These are phyloP conservation scores for Wickerhamiella dianesei DNA, from an alignment of 805 yeast genomes.

Conservation along the genomic window DNA sequence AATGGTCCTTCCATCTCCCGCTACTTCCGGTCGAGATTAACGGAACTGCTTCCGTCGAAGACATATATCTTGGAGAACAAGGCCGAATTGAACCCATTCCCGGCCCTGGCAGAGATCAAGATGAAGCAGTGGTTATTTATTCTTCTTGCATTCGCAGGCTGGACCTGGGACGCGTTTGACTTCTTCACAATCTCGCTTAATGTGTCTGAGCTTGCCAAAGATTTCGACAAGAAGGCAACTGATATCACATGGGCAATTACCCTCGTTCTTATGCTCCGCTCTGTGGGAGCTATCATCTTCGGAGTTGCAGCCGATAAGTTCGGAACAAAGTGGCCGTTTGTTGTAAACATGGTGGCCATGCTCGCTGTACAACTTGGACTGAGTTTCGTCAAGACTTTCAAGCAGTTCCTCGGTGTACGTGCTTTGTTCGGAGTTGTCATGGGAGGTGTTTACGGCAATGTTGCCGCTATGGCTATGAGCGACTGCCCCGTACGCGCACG, in stretches of 20 bases:
- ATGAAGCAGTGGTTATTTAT: constrained; percentile 49
- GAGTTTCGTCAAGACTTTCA: constrained; percentile 47
- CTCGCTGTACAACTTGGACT: constrained; percentile 49
- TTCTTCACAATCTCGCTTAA: constrained; percentile 51
- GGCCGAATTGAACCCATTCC: constrained; percentile 44
- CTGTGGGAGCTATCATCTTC: constrained; percentile 56
- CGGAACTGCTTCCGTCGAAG: constrained; percentile 21
- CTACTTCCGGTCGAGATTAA: constrained; percentile 24
- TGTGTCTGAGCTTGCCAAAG: constrained; percentile 36
- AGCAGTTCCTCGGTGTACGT: constrained; percentile 46
- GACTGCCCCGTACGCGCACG: constrained; percentile 48
- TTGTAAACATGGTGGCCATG: constrained; percentile 38
- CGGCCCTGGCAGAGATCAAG: constrained; percentile 37
- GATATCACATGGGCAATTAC: constrained; percentile 64
- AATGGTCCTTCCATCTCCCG: constrained; percentile 15
- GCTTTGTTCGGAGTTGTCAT: constrained; percentile 55
- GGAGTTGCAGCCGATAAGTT: constrained; percentile 48
- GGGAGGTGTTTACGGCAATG: constrained; percentile 60
- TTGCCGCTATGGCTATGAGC: constrained; percentile 53
- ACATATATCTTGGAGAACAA: constrained; percentile 16
- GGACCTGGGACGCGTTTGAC: constrained; percentile 66
- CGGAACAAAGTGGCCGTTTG: constrained; percentile 59
- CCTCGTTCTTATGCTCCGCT: constrained; percentile 54
- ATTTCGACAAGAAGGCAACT: constrained; percentile 33
- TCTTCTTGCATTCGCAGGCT: constrained; percentile 44